phyloP scores from a whole-genome alignment of 2,329 filamentous ascomycete genomes.

The Dichotomopilus funicola region DNA sequence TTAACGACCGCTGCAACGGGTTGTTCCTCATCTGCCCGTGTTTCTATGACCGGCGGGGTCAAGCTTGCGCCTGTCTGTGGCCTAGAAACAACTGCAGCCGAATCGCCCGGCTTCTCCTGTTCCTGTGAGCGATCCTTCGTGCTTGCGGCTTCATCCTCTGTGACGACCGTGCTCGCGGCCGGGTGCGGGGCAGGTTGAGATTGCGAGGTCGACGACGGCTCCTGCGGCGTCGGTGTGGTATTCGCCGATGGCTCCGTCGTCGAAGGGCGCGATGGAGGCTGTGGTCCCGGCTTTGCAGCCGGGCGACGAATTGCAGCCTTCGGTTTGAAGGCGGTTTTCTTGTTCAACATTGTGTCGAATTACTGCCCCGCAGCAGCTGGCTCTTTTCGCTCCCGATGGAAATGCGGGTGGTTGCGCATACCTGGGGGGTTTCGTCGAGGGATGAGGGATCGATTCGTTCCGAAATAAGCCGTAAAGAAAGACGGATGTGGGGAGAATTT shows the following conservation, averaged over 20 bases:
- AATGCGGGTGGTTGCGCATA: conserved; percentile 7
- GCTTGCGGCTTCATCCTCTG: neutral
- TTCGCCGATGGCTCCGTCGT: neutral
- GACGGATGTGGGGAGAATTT: too few species aligned
- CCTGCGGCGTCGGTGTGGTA: conserved; percentile 6
- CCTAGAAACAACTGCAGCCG: neutral
- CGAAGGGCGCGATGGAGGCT: conserved; percentile 2
- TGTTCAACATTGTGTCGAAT: conserved; percentile 16
- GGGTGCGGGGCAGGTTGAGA: conserved; percentile 6
- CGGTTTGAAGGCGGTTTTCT: conserved; percentile 12
- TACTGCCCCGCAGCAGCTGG: conserved; percentile 14
- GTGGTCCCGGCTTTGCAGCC: neutral
- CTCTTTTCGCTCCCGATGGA: neutral
- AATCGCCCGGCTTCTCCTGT: neutral
- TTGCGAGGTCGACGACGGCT: neutral
- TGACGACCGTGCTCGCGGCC: neutral
- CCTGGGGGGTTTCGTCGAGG: neutral
- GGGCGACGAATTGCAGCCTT: conserved; percentile 14
- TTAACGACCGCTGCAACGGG: neutral
- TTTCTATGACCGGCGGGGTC: neutral
- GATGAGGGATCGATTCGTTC: neutral
- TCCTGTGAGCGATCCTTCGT: neutral
- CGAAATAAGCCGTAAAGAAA: too few species aligned
- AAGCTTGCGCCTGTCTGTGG: neutral
- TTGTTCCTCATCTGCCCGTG: neutral